Evolutionary conservation across 257 asterid species (phyloP).

Genomic region (Thymus quinquecostatus): DNA sequence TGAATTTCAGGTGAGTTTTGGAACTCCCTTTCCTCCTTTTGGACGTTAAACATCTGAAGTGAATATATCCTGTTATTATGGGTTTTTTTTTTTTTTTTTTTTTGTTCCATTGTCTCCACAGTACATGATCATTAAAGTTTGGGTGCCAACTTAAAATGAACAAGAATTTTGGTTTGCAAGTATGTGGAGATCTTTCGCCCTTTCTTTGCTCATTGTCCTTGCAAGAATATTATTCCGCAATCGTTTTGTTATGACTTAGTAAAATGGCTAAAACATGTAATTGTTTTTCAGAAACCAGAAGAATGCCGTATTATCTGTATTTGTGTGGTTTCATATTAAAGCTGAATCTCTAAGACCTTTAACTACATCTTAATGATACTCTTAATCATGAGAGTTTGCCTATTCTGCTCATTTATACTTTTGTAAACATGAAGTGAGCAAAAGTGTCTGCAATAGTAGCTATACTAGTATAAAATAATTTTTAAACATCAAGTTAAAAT

Average conservation of each 20-base stretch:
- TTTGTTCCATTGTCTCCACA: background rate
- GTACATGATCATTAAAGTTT: no score
- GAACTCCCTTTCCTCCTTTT: background rate
- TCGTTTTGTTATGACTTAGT: no score
- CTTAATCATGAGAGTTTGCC: background rate
- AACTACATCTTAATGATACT: background rate
- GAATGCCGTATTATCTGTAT: background rate
- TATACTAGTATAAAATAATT: background rate
- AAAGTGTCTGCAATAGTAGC: background rate
- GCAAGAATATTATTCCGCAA: no score
- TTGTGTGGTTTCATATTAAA: no score
- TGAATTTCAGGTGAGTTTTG: constrained; percentile 58
- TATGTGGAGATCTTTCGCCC: no score
- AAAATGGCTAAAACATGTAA: no score
- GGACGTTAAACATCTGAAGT: background rate
- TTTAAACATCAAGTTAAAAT: background rate
- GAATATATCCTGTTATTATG: background rate
- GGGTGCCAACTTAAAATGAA: no score
- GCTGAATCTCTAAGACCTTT: no score
- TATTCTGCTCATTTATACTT: background rate
- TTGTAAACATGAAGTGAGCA: background rate
- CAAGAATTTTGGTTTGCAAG: no score
- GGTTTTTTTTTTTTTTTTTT: no score
- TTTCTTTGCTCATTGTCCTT: no score
- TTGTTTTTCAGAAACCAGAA: background rate